Conservation (phyloP, 306 rosid genomes). For the Lathyrus aphaca region DNA sequence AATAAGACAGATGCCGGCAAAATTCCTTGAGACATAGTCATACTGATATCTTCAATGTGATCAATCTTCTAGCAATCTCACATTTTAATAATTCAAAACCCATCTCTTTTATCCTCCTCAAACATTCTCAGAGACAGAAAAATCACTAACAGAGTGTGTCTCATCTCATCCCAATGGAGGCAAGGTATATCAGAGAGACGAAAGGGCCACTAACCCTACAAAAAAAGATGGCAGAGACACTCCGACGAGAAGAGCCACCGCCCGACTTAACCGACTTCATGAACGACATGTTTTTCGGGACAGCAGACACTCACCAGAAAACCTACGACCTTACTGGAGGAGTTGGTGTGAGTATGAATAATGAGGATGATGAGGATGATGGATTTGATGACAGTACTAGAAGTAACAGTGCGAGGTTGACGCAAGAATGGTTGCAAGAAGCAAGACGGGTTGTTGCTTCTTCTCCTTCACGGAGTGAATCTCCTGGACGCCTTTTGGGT, state of each 20-base stretch:
- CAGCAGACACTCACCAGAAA: slow-evolving; percentile 38
- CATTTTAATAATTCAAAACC: not conserved
- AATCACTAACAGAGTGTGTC: not conserved
- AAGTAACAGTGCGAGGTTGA: slow-evolving; percentile 57
- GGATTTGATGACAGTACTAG: slow-evolving; percentile 56
- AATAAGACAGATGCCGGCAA: slow-evolving; percentile 56
- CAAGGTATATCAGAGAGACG: slow-evolving; percentile 39
- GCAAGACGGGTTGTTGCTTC: slow-evolving; percentile 72
- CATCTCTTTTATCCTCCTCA: not conserved
- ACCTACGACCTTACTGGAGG: slow-evolving; percentile 61
- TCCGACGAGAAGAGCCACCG: slow-evolving; percentile 37
- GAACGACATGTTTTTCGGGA: slow-evolving; percentile 82
- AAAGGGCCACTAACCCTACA: slow-evolving; percentile 48
- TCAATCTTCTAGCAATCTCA: slow-evolving; percentile 1
- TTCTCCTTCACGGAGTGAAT: slow-evolving; percentile 62
- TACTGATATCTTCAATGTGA: slow-evolving; percentile 45
- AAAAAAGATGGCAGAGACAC: slow-evolving; percentile 42
- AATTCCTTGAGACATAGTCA: slow-evolving; percentile 28
- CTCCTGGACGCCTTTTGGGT: slow-evolving; percentile 61
- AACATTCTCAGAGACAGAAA: not conserved
- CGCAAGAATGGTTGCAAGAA: slow-evolving; percentile 78
- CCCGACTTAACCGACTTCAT: slow-evolving; percentile 84
- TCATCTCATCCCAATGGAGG: slow-evolving; percentile 29
- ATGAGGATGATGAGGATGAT: slow-evolving; percentile 36
- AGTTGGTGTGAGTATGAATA: not conserved